Evolutionary conservation across 2,329 filamentous ascomycete species (phyloP), one percentile per base, ranked within the genome.

Genomic region (Pseudopyrenochaeta lycopersici): DNA sequence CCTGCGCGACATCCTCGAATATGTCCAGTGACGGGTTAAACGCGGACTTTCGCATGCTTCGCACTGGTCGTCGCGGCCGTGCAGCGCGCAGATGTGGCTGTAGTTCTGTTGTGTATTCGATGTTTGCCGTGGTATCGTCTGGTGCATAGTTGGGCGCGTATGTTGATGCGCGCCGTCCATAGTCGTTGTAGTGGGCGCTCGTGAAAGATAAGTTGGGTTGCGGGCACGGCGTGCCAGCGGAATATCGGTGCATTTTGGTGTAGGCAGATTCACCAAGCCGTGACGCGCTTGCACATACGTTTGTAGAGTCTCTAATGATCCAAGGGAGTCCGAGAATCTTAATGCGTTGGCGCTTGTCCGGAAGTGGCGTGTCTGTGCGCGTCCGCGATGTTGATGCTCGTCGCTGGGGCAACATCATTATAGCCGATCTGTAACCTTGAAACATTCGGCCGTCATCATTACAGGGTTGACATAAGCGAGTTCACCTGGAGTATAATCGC

Each of bases 101-200:
- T 30, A 76, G 27, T 43, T 75, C 71, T 31, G 69, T 75, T 11
- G 75, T 77, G 56, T 75, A 77, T 49, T 77, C 72, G 42, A 77
- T 56, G 47, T 74, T 73, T 15, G 71, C 62, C 0, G 74, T 76
- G 15, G 73, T 75, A 54, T 70, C 70, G 58, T 74, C 67, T 51
- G 61, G 54, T 17, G 63, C 47, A 58, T 74, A 72, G 54, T 56
- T 63, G n/a, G 67, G 66, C 67, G 71, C 72, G 67, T 73, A 73
- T 21, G 52, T 55, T 38, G 68, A 70, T 39, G 64, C 58, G 29
- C 55, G 63, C 27, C 54, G 64, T 38, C 58, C 62, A 54, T 70
- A 63, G 36, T 70, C 57, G 52, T 51, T 54, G 56, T 74, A 71
- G 47, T 63, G 61, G 58, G 56, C 63, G 58, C 48, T 62, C 17